These are phyloP conservation scores for Herpetomonas muscarum DNA, from an alignment of 208 protist genomes.

Conservation along the genomic window DNA sequence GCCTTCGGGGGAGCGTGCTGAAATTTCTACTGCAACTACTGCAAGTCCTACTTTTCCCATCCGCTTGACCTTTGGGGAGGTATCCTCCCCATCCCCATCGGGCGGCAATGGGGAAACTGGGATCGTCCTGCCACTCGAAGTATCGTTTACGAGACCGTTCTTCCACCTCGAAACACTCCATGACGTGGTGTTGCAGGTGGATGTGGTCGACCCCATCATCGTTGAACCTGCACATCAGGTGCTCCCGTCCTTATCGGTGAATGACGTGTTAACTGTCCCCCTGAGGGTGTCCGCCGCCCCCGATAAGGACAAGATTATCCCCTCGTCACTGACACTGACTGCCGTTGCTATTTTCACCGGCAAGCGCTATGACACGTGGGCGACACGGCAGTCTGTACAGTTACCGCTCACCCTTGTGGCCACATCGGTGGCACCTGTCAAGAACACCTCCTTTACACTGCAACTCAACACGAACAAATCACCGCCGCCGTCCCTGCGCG, in stretches of 20 bases:
- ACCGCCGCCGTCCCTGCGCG: conserved; percentile 54
- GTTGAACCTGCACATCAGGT: conserved; percentile 18
- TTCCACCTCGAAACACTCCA: background rate
- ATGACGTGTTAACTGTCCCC: conserved; percentile 25
- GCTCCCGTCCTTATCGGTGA: conserved; percentile 23
- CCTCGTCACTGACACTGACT: conserved; percentile 60
- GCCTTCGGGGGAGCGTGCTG: no score
- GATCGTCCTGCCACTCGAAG: conserved; percentile 19
- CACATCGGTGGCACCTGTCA: conserved; percentile 52
- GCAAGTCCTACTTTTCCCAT: background rate
- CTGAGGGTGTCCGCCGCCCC: conserved; percentile 31
- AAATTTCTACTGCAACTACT: background rate
- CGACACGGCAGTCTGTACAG: conserved; percentile 18
- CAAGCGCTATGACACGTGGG: conserved; percentile 24
- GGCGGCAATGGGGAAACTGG: background rate
- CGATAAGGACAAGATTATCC: conserved; percentile 58
- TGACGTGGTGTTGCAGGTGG: conserved; percentile 42
- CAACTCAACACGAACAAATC: conserved; percentile 89
- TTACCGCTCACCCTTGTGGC: conserved; percentile 76
- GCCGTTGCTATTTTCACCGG: conserved; percentile 48
- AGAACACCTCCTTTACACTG: conserved; percentile 66
- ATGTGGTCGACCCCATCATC: conserved; percentile 41
- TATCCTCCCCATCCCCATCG: no score
- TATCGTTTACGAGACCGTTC: conserved; percentile 4
- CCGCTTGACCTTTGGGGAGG: background rate